These are phyloP conservation scores for Colletotrichum limetticola DNA, from an alignment of 2,329 filamentous ascomycete genomes.

Conservation along the genomic window DNA sequence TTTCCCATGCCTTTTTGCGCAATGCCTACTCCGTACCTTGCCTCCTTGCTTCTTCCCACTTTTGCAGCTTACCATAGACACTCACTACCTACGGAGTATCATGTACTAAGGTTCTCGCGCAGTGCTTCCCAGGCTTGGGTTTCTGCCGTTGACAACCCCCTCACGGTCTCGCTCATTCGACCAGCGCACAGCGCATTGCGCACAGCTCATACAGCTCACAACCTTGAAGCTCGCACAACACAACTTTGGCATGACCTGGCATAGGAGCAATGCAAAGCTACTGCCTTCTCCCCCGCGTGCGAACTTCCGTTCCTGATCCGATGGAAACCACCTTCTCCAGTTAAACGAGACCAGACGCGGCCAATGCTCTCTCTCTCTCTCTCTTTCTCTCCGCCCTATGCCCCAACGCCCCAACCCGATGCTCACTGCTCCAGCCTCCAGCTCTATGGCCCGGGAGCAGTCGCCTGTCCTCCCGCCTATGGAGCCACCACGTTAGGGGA, in stretches of 20 bases:
- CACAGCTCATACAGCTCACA: slow-evolving; percentile 27
- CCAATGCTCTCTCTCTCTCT: slow-evolving; percentile 12
- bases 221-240: slow-evolving; percentile 19
- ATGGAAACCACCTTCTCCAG: slow-evolving; percentile 22
- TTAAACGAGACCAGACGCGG: slow-evolving; percentile 18
- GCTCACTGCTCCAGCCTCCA: not conserved
- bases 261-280: slow-evolving; percentile 21
- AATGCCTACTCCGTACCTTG: not conserved
- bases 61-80: not conserved
- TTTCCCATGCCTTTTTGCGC: slow-evolving; percentile 5
- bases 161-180: slow-evolving; percentile 2
- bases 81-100: not conserved
- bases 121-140: slow-evolving; percentile 7
- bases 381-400: not conserved
- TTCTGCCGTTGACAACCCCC: slow-evolving; percentile 8
- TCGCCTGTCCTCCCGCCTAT: slow-evolving; percentile 15
- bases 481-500: slow-evolving; percentile 20
- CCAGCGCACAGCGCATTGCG: slow-evolving; percentile 19
- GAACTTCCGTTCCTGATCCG: slow-evolving; percentile 19
- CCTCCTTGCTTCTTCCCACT: not conserved
- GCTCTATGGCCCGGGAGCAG: slow-evolving; percentile 8
- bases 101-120: not conserved
- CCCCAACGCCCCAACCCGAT: not conserved
- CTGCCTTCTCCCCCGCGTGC: slow-evolving; percentile 19
- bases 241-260: slow-evolving; percentile 6